phyloP scores from a whole-genome alignment of 441 rosid species.

The Pelargonium australe region DNA sequence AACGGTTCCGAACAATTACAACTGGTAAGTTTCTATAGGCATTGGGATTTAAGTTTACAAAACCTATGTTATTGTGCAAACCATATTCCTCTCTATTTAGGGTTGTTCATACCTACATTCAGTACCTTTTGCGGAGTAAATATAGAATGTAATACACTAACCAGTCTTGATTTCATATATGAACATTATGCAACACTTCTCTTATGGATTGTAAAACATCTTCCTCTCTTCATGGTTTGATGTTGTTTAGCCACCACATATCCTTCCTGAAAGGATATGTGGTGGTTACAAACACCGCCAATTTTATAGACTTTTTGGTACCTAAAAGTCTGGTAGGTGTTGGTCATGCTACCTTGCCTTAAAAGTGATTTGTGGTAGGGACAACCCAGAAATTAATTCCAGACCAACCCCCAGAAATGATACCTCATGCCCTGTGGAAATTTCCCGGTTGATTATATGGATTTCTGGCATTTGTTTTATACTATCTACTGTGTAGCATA shows the following conservation, averaged over 20 bases:
- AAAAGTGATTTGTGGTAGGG: neutral
- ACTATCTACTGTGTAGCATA: neutral
- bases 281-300: neutral
- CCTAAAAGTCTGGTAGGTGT: neutral
- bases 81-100: constrained; percentile 17
- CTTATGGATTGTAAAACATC: neutral
- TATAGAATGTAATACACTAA: neutral
- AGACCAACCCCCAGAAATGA: neutral
- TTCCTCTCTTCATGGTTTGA: neutral
- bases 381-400: neutral
- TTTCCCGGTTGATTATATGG: neutral
- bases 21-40: constrained; percentile 43
- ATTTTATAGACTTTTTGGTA: no score
- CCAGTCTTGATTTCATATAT: neutral
- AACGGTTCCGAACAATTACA: constrained; percentile 93
- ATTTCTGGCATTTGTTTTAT: neutral
- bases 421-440: neutral
- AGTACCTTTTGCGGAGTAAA: neutral
- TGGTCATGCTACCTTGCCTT: neutral
- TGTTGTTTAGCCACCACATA: neutral
- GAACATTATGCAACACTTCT: neutral
- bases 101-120: neutral
- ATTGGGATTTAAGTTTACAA: no score
- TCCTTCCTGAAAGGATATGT: neutral
- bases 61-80: neutral